phyloP scores from a whole-genome alignment of 2,329 filamentous ascomycete genomes.

The Parascedosporium putredinis region DNA sequence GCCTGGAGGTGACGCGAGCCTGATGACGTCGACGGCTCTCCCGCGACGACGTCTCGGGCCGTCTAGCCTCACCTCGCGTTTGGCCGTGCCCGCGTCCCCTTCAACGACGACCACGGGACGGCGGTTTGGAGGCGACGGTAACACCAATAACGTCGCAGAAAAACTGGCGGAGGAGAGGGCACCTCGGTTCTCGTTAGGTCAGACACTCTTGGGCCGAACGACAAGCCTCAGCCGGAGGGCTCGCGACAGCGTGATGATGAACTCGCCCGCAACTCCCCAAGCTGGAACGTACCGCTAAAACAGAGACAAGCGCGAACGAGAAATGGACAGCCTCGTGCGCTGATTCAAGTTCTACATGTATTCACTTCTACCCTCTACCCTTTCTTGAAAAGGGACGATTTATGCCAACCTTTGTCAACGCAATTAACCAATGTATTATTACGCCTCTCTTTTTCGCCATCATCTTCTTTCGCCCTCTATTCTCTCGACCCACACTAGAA shows the following conservation, averaged over 20 bases:
- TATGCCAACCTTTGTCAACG: not conserved
- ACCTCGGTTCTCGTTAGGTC: conserved; percentile 27
- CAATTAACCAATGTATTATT: not conserved
- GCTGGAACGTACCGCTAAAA: not conserved
- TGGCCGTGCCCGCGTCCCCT: conserved; percentile 18
- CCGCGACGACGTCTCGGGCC: conserved; percentile 43
- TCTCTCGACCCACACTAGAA: too few species aligned
- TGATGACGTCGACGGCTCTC: conserved; percentile 33
- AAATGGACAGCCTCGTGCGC: too few species aligned
- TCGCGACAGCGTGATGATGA: conserved; percentile 31
- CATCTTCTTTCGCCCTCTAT: conserved; percentile 2
- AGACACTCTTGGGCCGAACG: conserved; percentile 30
- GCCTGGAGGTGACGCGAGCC: conserved; percentile 18
- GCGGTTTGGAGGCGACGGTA: conserved; percentile 11
- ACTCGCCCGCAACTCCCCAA: conserved; percentile 13
- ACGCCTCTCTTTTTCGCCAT: not conserved
- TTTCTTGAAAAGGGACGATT: not conserved
- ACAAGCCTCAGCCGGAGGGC: conserved; percentile 34
- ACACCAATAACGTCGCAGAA: conserved; percentile 18
- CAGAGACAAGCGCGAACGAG: not conserved
- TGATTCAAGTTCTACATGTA: too few species aligned
- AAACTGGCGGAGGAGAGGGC: conserved; percentile 30
- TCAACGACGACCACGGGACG: conserved; percentile 7
- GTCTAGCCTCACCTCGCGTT: conserved; percentile 34
- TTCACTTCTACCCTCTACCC: conserved; percentile 16